Percentiles rank a stretch among this genome's conserved stretches.
phyloP scores from a whole-genome alignment of 352 stramenopile genomes.

The Thalassiosira livingstoniorum region DNA sequence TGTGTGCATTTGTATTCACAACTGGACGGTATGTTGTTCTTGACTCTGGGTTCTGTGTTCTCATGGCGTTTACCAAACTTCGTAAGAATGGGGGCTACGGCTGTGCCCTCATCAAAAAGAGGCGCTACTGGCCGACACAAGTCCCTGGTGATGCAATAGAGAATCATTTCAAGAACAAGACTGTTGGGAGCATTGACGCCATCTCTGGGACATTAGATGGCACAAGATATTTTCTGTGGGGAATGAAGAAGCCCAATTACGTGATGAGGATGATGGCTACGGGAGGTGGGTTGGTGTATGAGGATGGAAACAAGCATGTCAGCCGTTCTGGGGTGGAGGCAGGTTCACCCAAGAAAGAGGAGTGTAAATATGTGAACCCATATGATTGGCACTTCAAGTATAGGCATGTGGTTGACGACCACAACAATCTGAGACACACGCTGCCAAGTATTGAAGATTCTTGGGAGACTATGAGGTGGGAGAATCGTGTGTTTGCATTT shows the following conservation, averaged over 20 bases:
- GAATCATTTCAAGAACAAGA: slow-evolving; percentile 5
- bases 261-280: slow-evolving; percentile 48
- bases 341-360: not conserved
- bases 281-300: not conserved
- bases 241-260: slow-evolving; percentile 52
- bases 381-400: slow-evolving; percentile 51
- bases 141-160: slow-evolving; percentile 16
- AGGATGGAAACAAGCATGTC: not conserved
- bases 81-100: slow-evolving; percentile 43
- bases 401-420: slow-evolving; percentile 35
- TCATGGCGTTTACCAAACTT: slow-evolving; percentile 20
- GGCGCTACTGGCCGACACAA: slow-evolving; percentile 22
- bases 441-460: slow-evolving; percentile 16
- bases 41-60: slow-evolving; percentile 45
- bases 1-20: slow-evolving; percentile 2
- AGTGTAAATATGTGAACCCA: slow-evolving; percentile 16
- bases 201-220: slow-evolving; percentile 3
- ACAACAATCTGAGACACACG: slow-evolving; percentile 31
- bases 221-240: not conserved
- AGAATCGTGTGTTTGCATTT: slow-evolving; percentile 40
- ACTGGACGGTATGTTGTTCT: slow-evolving; percentile 39
- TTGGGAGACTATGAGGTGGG: slow-evolving; percentile 40
- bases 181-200: not conserved
- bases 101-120: slow-evolving; percentile 56
- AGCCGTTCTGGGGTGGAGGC: not conserved